Percentiles rank a stretch among this genome's conserved stretches.
phyloP scores from a whole-genome alignment of 2,329 filamentous ascomycete genomes.

The Colletotrichum tabaci region DNA sequence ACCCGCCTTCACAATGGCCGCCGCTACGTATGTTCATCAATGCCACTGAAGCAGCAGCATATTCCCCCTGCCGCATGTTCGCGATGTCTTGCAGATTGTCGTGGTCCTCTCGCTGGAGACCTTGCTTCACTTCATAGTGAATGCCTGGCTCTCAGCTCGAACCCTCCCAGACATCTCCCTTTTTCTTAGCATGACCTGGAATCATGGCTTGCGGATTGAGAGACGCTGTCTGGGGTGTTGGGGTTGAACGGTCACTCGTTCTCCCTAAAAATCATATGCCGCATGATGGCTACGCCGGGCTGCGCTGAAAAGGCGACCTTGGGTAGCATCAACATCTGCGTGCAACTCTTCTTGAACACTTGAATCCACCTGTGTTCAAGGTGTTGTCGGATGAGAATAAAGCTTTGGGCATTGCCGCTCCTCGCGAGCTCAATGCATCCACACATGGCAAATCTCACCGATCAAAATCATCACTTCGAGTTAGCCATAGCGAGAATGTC shows the following conservation, averaged over 20 bases:
- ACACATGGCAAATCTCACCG: conserved; percentile 70
- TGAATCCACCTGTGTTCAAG: conserved; percentile 58
- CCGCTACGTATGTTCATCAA: conserved; percentile 67
- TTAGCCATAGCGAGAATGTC: conserved; percentile 93
- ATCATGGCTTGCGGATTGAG: conserved; percentile 66
- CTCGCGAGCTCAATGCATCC: conserved; percentile 40
- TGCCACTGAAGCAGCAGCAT: conserved; percentile 41
- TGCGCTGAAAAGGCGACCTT: conserved; percentile 49
- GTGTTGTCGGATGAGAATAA: conserved; percentile 83
- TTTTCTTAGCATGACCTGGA: conserved; percentile 60
- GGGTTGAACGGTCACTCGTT: conserved; percentile 79
- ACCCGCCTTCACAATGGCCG: conserved; percentile 58
- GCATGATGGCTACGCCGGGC: conserved; percentile 53
- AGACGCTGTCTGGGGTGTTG: conserved; percentile 81
- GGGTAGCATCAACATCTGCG: conserved; percentile 55
- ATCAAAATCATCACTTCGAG: conserved; percentile 87
- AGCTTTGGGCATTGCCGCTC: background rate
- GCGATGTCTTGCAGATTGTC: conserved; percentile 79
- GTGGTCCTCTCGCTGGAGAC: conserved; percentile 85
- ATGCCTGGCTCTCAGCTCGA: conserved; percentile 80
- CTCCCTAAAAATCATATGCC: conserved; percentile 84
- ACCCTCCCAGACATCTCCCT: conserved; percentile 77
- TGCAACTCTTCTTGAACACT: conserved; percentile 66
- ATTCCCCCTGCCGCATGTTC: conserved; percentile 62
- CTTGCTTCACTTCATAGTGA: conserved; percentile 54